Evolutionary conservation across 73 alveolate species (phyloP).

Genomic region (Paramecium bursaria): DNA sequence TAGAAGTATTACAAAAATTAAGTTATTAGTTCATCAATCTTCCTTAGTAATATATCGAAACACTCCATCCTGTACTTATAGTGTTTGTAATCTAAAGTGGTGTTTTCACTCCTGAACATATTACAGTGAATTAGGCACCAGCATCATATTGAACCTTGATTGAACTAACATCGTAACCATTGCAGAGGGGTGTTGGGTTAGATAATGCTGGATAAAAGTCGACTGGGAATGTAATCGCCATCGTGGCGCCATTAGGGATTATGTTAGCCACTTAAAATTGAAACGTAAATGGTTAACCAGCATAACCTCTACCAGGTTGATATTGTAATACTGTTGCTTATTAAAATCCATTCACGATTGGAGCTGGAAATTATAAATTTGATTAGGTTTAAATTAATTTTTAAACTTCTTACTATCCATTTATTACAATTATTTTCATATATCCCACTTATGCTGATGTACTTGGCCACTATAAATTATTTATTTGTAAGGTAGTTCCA

Average conservation of each 20-base stretch:
- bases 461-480: slow-evolving; percentile 41
- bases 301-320: slow-evolving; percentile 64
- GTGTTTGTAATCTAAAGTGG: slow-evolving; percentile 17
- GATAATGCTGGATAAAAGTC: slow-evolving; percentile 17
- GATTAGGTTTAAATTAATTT: background rate
- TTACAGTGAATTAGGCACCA: background rate
- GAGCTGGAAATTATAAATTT: slow-evolving; percentile 34
- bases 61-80: slow-evolving; percentile 39
- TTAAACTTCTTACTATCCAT: background rate
- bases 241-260: slow-evolving; percentile 53
- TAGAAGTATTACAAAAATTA: slow-evolving; percentile 5
- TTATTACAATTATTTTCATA: slow-evolving; percentile 12
- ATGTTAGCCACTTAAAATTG: slow-evolving; percentile 38
- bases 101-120: slow-evolving; percentile 34
- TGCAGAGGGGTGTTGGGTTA: slow-evolving; percentile 54
- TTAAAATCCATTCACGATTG: slow-evolving; percentile 23
- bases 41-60: background rate
- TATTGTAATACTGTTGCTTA: background rate
- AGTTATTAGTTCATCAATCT: slow-evolving; percentile 13
- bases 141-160: no score
- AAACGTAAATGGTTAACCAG: slow-evolving; percentile 32
- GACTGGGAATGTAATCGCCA: slow-evolving; percentile 66
- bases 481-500: background rate
- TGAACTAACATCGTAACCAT: slow-evolving; percentile 1
- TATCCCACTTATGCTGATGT: slow-evolving; percentile 5